Evolutionary conservation across 768 basidiomycete species (phyloP), one percentile per base, ranked within the genome.

Genomic region (Leccinellum albellum): DNA sequence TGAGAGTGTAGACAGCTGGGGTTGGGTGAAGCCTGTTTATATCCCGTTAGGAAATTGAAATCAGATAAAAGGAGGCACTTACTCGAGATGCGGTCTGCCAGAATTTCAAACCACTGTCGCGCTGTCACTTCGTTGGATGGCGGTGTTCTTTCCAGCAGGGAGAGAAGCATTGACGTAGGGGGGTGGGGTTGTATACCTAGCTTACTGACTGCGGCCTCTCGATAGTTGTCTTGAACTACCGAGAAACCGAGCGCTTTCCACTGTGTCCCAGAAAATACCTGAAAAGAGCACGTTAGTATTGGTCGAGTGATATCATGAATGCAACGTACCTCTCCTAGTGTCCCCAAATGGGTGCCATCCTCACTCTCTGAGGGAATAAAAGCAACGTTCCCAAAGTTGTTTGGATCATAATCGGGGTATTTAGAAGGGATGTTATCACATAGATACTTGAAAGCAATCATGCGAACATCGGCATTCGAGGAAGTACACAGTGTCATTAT

Each of bases 171-270:
- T 0, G 77, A 67, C 4, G 85, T 76, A 1, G 88, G 79, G 0
- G 94, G 94, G 65, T 91, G 82, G 56, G 83, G 79, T 42, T 74
- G 75, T 13, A 98, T 76, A 58, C 86, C 82, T 37, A 97, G 74
- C 64, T 91, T 93, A 10, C 71, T 64, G 2, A 79, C 65, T 1
- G 81, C 82, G 55, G 87, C 83, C 4, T 75, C 71, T 23, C 76
- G 78, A 57, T 84, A 71, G 24, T 63, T 71, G 7, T 82, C 79
- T 49, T 86, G 79, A 1, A 91, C 77, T 2, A 89, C 78, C 8
- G 82, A 70, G 69, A 95, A 95, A 2, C 93, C 92, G n/a, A 98
- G 76, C 0, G 76, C 70, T 1, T 85, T 80, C 80, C 89, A 94
- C 26, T 85, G 82, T 1, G 78, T 68, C 53, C 82, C 80, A 7